Evolutionary conservation across 257 asterid genomes (phyloP).

Genomic region (Solanum ossicruentum): DNA sequence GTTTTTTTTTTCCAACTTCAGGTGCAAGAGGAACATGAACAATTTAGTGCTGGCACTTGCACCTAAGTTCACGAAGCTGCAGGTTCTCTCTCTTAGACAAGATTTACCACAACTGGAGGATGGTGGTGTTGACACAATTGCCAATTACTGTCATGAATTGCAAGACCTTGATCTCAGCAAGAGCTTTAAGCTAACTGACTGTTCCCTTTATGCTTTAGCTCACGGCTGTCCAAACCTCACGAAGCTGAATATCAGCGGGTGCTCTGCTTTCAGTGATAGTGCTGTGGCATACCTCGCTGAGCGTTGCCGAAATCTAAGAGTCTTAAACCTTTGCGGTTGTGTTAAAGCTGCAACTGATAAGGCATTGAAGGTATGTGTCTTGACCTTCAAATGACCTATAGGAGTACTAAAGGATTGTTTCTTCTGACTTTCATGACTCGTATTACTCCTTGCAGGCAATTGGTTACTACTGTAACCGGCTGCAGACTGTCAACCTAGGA

Average conservation of each 20-base stretch:
- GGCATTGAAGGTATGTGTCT: slow-evolving; percentile 56
- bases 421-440: not conserved
- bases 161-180: slow-evolving; percentile 87
- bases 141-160: slow-evolving; percentile 60
- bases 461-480: slow-evolving; percentile 64
- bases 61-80: slow-evolving; percentile 71
- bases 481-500: slow-evolving; percentile 78
- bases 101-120: slow-evolving; percentile 78
- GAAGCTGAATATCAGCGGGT: slow-evolving; percentile 85
- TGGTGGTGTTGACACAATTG: slow-evolving; percentile 53
- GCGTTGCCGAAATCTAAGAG: slow-evolving; percentile 49
- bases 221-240: slow-evolving; percentile 67
- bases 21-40: slow-evolving; percentile 97
- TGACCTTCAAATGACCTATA: not conserved
- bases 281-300: slow-evolving; percentile 71
- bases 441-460: slow-evolving; percentile 44
- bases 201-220: slow-evolving; percentile 66
- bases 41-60: slow-evolving; percentile 53
- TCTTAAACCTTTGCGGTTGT: slow-evolving; percentile 88
- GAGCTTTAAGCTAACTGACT: slow-evolving; percentile 71
- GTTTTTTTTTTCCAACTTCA: not conserved
- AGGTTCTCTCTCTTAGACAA: slow-evolving; percentile 61
- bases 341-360: slow-evolving; percentile 76
- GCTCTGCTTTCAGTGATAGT: slow-evolving; percentile 65
- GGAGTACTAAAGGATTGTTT: not conserved